These are phyloP conservation scores for Cytospora paraplurivora DNA, from an alignment of 2,329 filamentous ascomycete genomes.

Conservation along the genomic window DNA sequence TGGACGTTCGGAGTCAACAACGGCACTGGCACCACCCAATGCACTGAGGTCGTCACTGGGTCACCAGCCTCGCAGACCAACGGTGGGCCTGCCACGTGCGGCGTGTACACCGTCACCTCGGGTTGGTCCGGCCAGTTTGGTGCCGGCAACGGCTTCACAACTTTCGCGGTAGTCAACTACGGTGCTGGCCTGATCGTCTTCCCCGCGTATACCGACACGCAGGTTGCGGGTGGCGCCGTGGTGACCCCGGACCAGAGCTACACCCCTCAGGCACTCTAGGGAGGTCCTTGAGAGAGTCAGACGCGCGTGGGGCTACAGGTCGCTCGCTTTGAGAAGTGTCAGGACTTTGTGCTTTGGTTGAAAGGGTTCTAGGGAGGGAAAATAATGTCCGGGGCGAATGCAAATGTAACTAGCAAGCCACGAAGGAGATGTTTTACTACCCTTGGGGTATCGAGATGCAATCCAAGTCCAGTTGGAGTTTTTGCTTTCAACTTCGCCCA, in stretches of 20 bases:
- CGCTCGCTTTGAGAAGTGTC: background rate
- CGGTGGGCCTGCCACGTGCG: conserved; percentile 44
- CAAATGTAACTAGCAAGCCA: too few relatives aligned
- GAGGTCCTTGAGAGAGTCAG: background rate
- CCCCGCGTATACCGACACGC: conserved; percentile 56
- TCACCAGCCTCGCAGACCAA: conserved; percentile 43
- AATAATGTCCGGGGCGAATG: too few relatives aligned
- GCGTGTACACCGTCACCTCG: conserved; percentile 52
- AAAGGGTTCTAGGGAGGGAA: too few relatives aligned
- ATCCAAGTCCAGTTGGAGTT: too few relatives aligned
- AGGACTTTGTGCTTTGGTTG: background rate
- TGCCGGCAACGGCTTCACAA: conserved; percentile 54
- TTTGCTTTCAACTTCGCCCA: too few relatives aligned
- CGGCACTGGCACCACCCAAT: conserved; percentile 36
- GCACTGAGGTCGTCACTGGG: conserved; percentile 39
- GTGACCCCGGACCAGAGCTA: conserved; percentile 55
- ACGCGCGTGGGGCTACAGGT: background rate
- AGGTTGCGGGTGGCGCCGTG: conserved; percentile 47
- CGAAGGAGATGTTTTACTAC: too few relatives aligned
- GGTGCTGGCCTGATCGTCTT: conserved; percentile 49
- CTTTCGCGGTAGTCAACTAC: conserved; percentile 51
- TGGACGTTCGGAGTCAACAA: conserved; percentile 47
- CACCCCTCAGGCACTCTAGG: conserved; percentile 29
- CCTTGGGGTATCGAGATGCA: too few relatives aligned
- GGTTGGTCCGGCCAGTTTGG: conserved; percentile 61